Evolutionary conservation across 345 rosid species (phyloP).

Genomic region (Acer negundo): DNA sequence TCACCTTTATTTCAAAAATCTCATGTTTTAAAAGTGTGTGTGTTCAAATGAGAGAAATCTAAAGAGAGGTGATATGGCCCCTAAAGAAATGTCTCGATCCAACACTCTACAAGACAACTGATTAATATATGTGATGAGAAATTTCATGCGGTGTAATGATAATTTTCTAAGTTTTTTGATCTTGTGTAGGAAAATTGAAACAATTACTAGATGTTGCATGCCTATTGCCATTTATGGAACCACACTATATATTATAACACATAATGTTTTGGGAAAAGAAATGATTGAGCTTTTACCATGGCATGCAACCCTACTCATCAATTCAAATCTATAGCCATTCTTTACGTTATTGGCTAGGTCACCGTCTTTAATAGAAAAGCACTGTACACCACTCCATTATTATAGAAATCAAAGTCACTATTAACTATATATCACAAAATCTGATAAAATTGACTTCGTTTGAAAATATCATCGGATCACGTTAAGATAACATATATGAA

Average conservation of each 20-base stretch:
- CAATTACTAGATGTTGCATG: constrained; percentile 6
- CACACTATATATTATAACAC: neutral
- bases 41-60: no score
- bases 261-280: constrained; percentile 12
- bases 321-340: neutral
- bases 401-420: no score
- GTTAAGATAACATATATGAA: no score
- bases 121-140: neutral
- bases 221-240: neutral
- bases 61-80: no score
- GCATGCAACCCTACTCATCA: constrained; percentile 30
- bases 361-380: neutral
- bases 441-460: no score
- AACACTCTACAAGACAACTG: no score
- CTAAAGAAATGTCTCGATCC: no score
- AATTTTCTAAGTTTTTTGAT: neutral
- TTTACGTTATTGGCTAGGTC: constrained; percentile 2
- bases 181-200: neutral
- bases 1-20: no score
- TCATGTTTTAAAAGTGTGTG: no score
- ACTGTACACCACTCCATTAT: neutral
- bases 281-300: constrained; percentile 20
- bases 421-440: no score
- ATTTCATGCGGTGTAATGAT: neutral
- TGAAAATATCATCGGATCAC: no score